Conservation (phyloP, 768 basidiomycete species). For the Daedaleopsis nitida region DNA sequence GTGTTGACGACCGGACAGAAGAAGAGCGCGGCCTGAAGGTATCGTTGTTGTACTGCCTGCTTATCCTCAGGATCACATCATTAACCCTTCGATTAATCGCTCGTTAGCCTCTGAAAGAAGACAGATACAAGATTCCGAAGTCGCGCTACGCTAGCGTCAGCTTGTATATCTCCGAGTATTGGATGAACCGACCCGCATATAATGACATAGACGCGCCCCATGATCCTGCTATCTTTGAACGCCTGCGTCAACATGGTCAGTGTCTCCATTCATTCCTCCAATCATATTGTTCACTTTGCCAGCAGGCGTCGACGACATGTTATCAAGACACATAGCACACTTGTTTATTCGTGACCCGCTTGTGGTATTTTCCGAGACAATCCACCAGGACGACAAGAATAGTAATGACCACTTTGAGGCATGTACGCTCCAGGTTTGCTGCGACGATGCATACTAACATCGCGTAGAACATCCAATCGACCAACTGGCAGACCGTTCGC, state of each 20-base stretch:
- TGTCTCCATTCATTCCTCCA: conserved; percentile 1
- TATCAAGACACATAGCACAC: conserved; percentile 92
- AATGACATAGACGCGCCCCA: conserved; percentile 86
- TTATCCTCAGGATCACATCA: conserved; percentile 7
- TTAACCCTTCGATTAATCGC: conserved; percentile 1
- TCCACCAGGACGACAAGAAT: conserved; percentile 84
- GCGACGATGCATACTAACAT: neutral
- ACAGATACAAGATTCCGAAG: conserved; percentile 84
- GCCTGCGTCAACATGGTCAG: conserved; percentile 77
- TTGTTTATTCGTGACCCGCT: conserved; percentile 97
- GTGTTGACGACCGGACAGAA: conserved; percentile 94
- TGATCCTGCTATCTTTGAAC: conserved; percentile 70
- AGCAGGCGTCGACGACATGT: conserved; percentile 79
- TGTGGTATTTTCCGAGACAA: conserved; percentile 91
- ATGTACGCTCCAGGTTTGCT: neutral
- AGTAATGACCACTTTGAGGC: conserved; percentile 97
- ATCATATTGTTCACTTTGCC: neutral
- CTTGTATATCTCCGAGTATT: conserved; percentile 85
- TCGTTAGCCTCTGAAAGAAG: conserved; percentile 72
- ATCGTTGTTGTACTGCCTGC: conserved; percentile 8
- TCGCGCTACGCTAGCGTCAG: conserved; percentile 97
- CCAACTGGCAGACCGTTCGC: conserved; percentile 98
- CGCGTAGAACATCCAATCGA: conserved; percentile 92
- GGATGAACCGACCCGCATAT: conserved; percentile 90
- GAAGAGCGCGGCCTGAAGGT: conserved; percentile 93